These are phyloP conservation scores for Colletotrichum spinosum DNA, from an alignment of 2,329 filamentous ascomycete species.

Conservation along the genomic window DNA sequence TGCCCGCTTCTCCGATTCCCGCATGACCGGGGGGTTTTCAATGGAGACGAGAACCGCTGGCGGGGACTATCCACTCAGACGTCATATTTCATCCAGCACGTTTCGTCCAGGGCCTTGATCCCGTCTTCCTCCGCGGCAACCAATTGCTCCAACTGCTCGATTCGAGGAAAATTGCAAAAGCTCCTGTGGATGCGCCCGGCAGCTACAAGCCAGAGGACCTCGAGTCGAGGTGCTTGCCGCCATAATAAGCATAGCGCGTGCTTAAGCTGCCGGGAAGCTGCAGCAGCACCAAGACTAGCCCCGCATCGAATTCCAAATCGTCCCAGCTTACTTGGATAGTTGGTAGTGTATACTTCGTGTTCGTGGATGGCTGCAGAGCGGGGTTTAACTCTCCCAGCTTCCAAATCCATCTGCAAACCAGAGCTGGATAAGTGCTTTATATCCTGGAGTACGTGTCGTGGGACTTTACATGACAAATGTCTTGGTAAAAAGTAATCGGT, in stretches of 20 bases:
- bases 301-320: constrained; percentile 37
- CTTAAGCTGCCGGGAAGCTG: constrained; percentile 30
- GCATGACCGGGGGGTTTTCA: constrained; percentile 5
- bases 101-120: no score
- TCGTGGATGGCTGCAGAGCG: no score
- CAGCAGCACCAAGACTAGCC: constrained; percentile 24
- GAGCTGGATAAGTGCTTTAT: no score
- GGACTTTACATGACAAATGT: no score
- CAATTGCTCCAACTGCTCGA: constrained; percentile 5
- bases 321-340: neutral
- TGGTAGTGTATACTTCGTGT: no score
- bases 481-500: no score
- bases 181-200: neutral
- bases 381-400: no score
- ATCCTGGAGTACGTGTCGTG: no score
- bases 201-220: no score
- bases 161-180: constrained; percentile 24
- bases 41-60: neutral
- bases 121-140: constrained; percentile 8
- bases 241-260: neutral
- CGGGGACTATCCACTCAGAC: neutral
- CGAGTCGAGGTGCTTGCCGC: constrained; percentile 11
- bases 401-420: no score
- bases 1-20: constrained; percentile 21
- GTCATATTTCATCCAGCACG: neutral